Percentiles rank a stretch among this genome's conserved stretches.
Evolutionary conservation across 345 rosid species (phyloP).

Genomic region (Leavenworthia alabamica): DNA sequence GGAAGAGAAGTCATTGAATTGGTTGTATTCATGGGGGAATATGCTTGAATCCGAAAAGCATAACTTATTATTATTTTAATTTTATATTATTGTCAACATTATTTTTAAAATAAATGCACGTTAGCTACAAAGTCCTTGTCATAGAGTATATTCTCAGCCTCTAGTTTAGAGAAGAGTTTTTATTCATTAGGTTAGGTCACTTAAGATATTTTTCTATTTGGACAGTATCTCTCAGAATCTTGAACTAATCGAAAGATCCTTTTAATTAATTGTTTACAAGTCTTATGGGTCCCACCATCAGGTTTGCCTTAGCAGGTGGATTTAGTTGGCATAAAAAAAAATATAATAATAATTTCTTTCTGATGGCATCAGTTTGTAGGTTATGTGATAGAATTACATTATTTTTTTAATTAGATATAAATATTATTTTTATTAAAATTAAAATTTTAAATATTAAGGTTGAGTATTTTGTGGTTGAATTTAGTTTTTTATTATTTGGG

Average conservation of each 20-base stretch:
- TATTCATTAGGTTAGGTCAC: conserved; percentile 21
- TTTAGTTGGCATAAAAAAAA: conserved; percentile 1
- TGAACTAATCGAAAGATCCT: conserved; percentile 22
- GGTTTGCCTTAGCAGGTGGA: conserved; percentile 12
- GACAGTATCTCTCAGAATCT: conserved; percentile 23
- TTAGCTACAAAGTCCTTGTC: conserved; percentile 26
- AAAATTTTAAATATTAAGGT: no score
- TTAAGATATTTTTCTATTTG: conserved; percentile 7
- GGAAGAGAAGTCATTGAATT: conserved; percentile 20
- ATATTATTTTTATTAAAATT: no score
- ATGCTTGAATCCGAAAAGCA: conserved; percentile 21
- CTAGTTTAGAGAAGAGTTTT: conserved; percentile 14
- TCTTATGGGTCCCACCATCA: neutral
- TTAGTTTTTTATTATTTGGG: no score
- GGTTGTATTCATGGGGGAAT: conserved; percentile 31
- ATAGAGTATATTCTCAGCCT: conserved; percentile 26
- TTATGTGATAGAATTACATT: no score
- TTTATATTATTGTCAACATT: neutral
- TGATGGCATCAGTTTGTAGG: no score
- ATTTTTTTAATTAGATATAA: no score
- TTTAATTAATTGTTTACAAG: neutral
- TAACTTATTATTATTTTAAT: conserved; percentile 6
- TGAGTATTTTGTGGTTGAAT: no score
- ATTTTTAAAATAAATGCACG: conserved; percentile 1
- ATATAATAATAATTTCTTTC: no score